Conservation (phyloP, 306 rosid species). For the Lathyrus tuberosus region DNA sequence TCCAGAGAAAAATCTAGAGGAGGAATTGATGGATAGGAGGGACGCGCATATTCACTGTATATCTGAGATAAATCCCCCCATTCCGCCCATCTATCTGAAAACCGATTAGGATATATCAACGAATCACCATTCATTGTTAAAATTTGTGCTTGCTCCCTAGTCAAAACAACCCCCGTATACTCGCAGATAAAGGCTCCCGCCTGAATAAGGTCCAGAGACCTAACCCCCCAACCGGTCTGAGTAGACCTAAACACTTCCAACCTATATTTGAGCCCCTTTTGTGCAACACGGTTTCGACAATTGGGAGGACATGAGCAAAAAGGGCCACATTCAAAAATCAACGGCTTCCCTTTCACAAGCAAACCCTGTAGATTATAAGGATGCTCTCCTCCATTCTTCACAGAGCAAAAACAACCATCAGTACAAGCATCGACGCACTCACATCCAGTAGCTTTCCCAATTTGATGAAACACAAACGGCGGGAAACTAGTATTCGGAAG, state of each 20-base stretch:
- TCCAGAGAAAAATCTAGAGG: constrained; percentile 91
- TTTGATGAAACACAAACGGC: constrained; percentile 70
- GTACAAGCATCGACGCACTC: constrained; percentile 60
- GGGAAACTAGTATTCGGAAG: constrained; percentile 68
- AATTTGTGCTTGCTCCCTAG: constrained; percentile 79
- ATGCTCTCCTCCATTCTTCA: constrained; percentile 80
- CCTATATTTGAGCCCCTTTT: constrained; percentile 67
- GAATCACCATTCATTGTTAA: constrained; percentile 87
- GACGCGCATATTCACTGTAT: constrained; percentile 63
- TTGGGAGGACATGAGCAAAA: constrained; percentile 78
- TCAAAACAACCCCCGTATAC: constrained; percentile 86
- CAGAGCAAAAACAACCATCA: constrained; percentile 70
- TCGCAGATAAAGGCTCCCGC: constrained; percentile 94
- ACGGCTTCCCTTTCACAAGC: constrained; percentile 84
- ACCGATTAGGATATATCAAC: constrained; percentile 70
- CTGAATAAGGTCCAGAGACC: constrained; percentile 85
- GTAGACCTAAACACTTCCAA: constrained; percentile 88
- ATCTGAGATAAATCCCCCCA: constrained; percentile 95
- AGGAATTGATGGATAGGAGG: constrained; percentile 82
- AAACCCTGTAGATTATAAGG: constrained; percentile 71
- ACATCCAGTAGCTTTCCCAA: constrained; percentile 73
- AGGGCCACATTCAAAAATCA: constrained; percentile 93
- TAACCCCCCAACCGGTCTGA: constrained; percentile 94
- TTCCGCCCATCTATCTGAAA: constrained; percentile 85
- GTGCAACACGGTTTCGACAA: constrained; percentile 80